Evolutionary conservation across 2,329 filamentous ascomycete genomes (phyloP), one percentile per base, ranked within the genome.

Genomic region (Neoascochyta sp.): DNA sequence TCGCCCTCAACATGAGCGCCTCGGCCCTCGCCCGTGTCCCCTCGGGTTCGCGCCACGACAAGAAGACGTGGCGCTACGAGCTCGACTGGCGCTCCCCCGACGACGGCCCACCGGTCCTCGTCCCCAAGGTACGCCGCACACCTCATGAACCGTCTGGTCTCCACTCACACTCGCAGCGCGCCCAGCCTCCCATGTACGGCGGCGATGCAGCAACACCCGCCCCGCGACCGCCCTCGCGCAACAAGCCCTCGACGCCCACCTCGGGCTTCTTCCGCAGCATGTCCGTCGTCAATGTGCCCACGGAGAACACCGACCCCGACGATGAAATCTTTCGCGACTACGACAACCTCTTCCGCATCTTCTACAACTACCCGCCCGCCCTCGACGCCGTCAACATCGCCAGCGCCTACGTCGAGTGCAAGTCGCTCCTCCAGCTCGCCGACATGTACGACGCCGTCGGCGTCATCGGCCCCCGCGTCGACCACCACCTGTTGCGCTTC

Each of bases 401-500:
- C 31, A 83, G 88, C 39, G 88, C 89, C 14, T 95, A 95, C 57
- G 81, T 92, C 23, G 87, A 95, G 64, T 95, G 87, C 74, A 95
- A 95, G 65, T 83, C 86, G 9, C 76, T 96, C 3, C 75, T 96
- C 22, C 78, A 80, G 9, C 73, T 95, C 11, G 90, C 88, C n/a
- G 89, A 95, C 64, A 86, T 92, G 69, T 95, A 95, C 67, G 89
- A 95, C 59, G 87, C 89, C 9, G 74, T 95, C 9, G 74, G 81
- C 16, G 87, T 95, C 10, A 87, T 93, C 7, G 89, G 89, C 0
- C 86, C 86, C 1, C 78, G 90, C 20, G 85, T 95, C 24, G 90
- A 95, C 63, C 89, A 96, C 66, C 90, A 96, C 61, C 73, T 96
- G 9, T 71, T 96, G 10, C 86, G 92, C 49, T 96, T 95, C 60